Evolutionary conservation across 768 basidiomycete species (phyloP).

Genomic region (Russula griseocarnosa): DNA sequence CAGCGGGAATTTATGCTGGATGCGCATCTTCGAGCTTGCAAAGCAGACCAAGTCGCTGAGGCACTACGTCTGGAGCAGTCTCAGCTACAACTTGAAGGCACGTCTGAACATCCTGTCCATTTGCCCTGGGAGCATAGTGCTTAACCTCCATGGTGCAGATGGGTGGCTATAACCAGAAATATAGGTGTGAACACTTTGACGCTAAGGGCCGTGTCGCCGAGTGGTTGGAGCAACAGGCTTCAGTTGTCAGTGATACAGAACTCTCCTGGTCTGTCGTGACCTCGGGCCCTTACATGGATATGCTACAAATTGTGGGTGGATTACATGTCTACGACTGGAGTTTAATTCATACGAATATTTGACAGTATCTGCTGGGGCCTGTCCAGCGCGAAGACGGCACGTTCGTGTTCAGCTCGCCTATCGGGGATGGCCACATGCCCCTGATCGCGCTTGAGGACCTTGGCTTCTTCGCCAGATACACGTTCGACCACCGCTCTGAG

Average conservation of each 20-base stretch:
- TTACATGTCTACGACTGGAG: neutral
- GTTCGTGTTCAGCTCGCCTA: conserved; percentile 32
- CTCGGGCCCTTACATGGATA: conserved; percentile 43
- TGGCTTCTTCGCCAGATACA: conserved; percentile 34
- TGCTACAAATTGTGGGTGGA: conserved; percentile 38
- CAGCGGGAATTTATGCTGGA: conserved; percentile 41
- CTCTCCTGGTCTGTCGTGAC: conserved; percentile 40
- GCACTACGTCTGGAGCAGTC: conserved; percentile 42
- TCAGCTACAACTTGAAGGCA: conserved; percentile 41
- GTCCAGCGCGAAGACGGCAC: conserved; percentile 32
- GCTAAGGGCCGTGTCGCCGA: conserved; percentile 41
- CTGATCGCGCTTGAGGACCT: conserved; percentile 35
- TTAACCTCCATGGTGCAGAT: conserved; percentile 14
- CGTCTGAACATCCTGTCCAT: no score
- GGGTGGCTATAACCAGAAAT: conserved; percentile 31
- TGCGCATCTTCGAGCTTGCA: conserved; percentile 42
- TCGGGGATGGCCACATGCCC: conserved; percentile 32
- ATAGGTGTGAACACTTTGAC: conserved; percentile 40
- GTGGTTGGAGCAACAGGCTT: conserved; percentile 37
- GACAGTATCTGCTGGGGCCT: conserved; percentile 29
- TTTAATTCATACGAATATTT: neutral
- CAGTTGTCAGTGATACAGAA: conserved; percentile 33
- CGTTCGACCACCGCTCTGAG: conserved; percentile 33
- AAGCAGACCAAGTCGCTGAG: conserved; percentile 34
- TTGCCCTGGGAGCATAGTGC: neutral